Percentiles rank a stretch among this genome's conserved stretches.
Conservation (phyloP, 306 rosid genomes). For the Purshia tridentata region DNA sequence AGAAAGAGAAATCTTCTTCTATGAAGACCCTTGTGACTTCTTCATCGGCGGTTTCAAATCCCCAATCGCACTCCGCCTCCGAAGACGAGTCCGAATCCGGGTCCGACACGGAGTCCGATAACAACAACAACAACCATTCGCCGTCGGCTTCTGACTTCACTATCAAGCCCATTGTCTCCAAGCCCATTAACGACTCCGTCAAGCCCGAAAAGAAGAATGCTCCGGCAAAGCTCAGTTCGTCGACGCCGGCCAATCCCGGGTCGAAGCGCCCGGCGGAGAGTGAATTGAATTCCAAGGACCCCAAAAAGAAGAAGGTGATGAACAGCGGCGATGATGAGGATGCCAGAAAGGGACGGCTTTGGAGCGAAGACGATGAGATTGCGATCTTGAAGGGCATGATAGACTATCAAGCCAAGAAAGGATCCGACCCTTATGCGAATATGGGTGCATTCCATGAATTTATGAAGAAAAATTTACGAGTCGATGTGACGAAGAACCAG, state of each 20-base stretch:
- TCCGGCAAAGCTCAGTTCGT: background rate
- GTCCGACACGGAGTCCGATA: constrained; percentile 43
- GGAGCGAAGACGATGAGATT: constrained; percentile 51
- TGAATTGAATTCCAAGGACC: constrained; percentile 16
- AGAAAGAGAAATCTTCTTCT: background rate
- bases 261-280: constrained; percentile 26
- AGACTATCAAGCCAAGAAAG: constrained; percentile 38
- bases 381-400: constrained; percentile 45
- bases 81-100: constrained; percentile 28
- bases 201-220: constrained; percentile 18
- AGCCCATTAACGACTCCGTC: constrained; percentile 22
- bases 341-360: constrained; percentile 37
- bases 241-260: constrained; percentile 8
- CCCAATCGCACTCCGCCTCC: constrained; percentile 6
- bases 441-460: constrained; percentile 37
- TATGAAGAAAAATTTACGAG: constrained; percentile 35
- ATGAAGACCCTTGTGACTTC: background rate
- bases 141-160: constrained; percentile 51
- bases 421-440: constrained; percentile 32
- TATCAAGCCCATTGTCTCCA: constrained; percentile 43
- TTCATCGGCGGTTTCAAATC: constrained; percentile 1
- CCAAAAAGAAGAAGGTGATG: constrained; percentile 34
- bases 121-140: constrained; percentile 27
- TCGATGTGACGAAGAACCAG: constrained; percentile 37
- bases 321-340: constrained; percentile 38